Base-by-base conservation (phyloP, 176 grass and related monocot genomes). In the Melocanna baccifera region DNA sequence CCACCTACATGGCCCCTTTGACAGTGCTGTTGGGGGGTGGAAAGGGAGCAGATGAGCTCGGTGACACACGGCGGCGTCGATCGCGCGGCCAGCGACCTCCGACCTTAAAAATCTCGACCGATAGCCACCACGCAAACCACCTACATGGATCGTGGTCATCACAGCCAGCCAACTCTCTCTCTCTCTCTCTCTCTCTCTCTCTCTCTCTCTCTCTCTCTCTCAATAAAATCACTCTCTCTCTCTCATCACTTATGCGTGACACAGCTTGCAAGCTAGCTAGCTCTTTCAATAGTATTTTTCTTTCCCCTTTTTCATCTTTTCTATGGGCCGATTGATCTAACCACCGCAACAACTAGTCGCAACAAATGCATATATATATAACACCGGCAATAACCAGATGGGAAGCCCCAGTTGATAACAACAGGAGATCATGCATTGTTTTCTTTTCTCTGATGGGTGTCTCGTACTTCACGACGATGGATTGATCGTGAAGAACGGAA, bases 71-170 rank as follows among this genome's bases (percentile, higher is more conserved):
- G 43, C 68, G 48, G 67, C 46, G 53, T 47, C 62, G 63, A 75
- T 76, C 69, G 36, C 62, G 32, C n/a, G 73, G 45, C 14, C 30
- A 72, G 69, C 69, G 91, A 88, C 91, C 84, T 42, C 79, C 66
- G 81, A 90, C 69, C 87, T 82, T 89, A 83, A 86, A 83, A 83
- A 84, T 89, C 91, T 81, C 50, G 39, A 41, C n/a, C 16, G 67
- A 80, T 58, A 80, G 83, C 48, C 47, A 82, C 61, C 0, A 5
- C 26, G 26, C 5, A 30, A 30, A 63, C 61, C 7, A 7, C 26
- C 61, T 7, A 7, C 6, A 0, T 30, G 28, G 26, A 16, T 62
- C 59, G 15, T 25, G n/a, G 23, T 26, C 18, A 22, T 56, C 12
- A 15, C 56, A 25, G 56, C 10, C n/a, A 59, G 56, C 20, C 20